Percentiles rank a stretch among this genome's conserved stretches.
Conservation (phyloP, 176 grass and related monocot genomes). For the Bothriochloa decipiens region DNA sequence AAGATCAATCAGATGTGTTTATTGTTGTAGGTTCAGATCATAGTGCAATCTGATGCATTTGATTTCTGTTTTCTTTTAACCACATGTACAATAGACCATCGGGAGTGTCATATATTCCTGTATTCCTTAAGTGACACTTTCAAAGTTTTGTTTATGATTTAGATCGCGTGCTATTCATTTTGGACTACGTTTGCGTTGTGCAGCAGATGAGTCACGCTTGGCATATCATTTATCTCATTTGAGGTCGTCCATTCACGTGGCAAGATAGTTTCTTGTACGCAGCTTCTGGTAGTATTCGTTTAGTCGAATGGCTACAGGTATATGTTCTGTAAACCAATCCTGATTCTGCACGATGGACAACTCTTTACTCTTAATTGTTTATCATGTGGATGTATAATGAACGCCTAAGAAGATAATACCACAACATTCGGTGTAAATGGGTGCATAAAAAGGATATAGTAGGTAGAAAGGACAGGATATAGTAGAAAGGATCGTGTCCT, state of each 20-base stretch:
- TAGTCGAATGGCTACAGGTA: not conserved
- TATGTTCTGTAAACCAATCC: not conserved
- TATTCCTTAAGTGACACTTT: constrained; percentile 55
- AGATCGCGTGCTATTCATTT: constrained; percentile 33
- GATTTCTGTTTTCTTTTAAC: constrained; percentile 59
- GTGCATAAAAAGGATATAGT: not conserved
- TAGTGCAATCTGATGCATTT: constrained; percentile 61
- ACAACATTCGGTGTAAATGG: not conserved
- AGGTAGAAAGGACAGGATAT: too few species aligned
- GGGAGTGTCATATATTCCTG: constrained; percentile 46
- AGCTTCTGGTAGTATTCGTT: not conserved
- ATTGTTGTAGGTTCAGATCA: constrained; percentile 60
- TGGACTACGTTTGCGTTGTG: not conserved
- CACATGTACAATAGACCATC: constrained; percentile 78
- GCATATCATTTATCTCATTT: not conserved
- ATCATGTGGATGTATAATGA: not conserved
- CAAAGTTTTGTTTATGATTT: constrained; percentile 53
- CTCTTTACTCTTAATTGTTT: not conserved
- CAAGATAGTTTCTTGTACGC: not conserved
- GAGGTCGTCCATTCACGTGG: not conserved
- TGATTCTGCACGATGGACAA: not conserved
- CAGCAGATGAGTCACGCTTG: not conserved
- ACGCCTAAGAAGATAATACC: not conserved
- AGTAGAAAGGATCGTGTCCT: not conserved
- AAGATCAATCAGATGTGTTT: constrained; percentile 50